Percentiles rank a stretch among this genome's conserved stretches.
phyloP scores from a whole-genome alignment of 2,329 filamentous ascomycete species.

The Celoporthe dispersa region DNA sequence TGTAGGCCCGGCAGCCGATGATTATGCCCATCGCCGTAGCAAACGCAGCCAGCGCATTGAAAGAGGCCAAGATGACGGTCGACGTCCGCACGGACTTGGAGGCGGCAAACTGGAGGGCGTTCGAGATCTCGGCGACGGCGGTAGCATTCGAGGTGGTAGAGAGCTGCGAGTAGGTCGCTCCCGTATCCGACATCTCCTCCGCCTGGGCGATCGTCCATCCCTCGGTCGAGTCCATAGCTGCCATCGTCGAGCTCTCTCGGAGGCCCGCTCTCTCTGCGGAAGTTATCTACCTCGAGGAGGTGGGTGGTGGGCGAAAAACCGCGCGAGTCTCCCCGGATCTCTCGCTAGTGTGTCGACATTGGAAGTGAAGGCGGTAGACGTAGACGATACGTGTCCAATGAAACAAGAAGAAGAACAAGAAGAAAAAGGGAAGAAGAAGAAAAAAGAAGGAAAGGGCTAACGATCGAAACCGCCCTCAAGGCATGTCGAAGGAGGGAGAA shows the following conservation, averaged over 20 bases:
- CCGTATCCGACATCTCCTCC: slow-evolving; percentile 11
- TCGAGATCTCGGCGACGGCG: slow-evolving; percentile 46
- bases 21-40: slow-evolving; percentile 60
- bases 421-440: background rate
- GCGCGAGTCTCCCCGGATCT: slow-evolving; percentile 35
- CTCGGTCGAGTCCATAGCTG: slow-evolving; percentile 17
- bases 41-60: slow-evolving; percentile 64
- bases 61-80: slow-evolving; percentile 63
- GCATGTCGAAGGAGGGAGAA: slow-evolving; percentile 34
- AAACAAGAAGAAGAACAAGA: background rate
- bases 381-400: slow-evolving; percentile 13
- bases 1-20: slow-evolving; percentile 56
- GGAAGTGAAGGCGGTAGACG: slow-evolving; percentile 23
- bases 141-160: slow-evolving; percentile 44
- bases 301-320: slow-evolving; percentile 39
- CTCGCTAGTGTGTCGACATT: slow-evolving; percentile 26
- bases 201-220: slow-evolving; percentile 17
- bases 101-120: slow-evolving; percentile 55
- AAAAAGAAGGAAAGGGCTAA: slow-evolving; percentile 5
- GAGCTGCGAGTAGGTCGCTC: slow-evolving; percentile 30
- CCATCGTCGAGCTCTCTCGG: slow-evolving; percentile 17
- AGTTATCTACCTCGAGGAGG: slow-evolving; percentile 32
- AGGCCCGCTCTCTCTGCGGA: slow-evolving; percentile 26
- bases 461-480: slow-evolving; percentile 33
- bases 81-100: slow-evolving; percentile 64